Conservation (phyloP, 345 rosid genomes). For the Excoecaria cochinchinensis region DNA sequence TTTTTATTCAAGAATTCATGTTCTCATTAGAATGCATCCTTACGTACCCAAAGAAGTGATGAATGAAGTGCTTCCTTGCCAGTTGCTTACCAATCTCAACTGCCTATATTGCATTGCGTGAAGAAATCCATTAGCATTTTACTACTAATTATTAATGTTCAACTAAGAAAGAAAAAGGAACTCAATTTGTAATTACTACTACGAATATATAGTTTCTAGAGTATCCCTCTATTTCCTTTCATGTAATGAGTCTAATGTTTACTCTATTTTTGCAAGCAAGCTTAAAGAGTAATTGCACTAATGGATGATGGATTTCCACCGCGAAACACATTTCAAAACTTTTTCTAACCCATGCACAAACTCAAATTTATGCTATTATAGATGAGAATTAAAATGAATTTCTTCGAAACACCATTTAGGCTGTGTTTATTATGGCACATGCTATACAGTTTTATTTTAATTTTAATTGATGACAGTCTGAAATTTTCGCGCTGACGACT, state of each 20-base stretch:
- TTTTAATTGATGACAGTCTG: no score
- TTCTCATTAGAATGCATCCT: background rate
- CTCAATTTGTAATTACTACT: background rate
- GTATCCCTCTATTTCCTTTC: background rate
- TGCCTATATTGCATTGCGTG: slow-evolving; percentile 42
- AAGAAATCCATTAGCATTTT: background rate
- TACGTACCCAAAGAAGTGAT: slow-evolving; percentile 81
- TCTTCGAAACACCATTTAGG: no score
- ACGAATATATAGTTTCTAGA: background rate
- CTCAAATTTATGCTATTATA: no score
- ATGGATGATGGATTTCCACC: no score
- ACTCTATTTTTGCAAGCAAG: no score
- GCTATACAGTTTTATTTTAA: no score
- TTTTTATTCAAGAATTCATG: background rate
- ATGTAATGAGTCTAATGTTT: no score
- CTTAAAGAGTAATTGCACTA: no score
- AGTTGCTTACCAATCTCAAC: slow-evolving; percentile 68
- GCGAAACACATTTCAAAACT: no score
- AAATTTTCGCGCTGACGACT: no score
- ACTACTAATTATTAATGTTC: background rate
- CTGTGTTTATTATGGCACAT: no score
- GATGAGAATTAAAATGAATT: no score
- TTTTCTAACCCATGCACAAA: background rate
- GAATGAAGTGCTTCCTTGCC: slow-evolving; percentile 76
- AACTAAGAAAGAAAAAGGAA: background rate